phyloP scores from a whole-genome alignment of 2,329 filamentous ascomycete genomes.

The Acrodontium crateriforme region DNA sequence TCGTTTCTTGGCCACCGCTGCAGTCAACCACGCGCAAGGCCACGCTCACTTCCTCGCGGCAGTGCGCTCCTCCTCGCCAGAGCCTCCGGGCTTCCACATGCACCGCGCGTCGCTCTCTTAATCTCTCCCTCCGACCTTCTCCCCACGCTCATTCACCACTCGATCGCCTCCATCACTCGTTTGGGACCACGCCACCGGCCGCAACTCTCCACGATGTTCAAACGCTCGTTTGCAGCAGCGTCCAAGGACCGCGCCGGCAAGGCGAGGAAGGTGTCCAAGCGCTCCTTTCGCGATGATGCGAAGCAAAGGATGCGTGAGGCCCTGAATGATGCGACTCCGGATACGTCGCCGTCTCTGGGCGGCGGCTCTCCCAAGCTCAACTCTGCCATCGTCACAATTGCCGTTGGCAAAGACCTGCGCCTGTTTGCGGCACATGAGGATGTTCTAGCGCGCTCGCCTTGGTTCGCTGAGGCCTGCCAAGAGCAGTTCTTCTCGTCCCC shows the following conservation, averaged over 20 bases:
- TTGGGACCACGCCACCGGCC: constrained; percentile 19
- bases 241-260: constrained; percentile 80
- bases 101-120: constrained; percentile 39
- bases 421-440: constrained; percentile 94
- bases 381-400: constrained; percentile 71
- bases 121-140: constrained; percentile 9
- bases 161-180: constrained; percentile 38
- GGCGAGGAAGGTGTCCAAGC: constrained; percentile 64
- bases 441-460: constrained; percentile 72
- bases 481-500: constrained; percentile 55
- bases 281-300: constrained; percentile 60
- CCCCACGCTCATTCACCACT: constrained; percentile 28
- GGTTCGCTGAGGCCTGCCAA: constrained; percentile 49
- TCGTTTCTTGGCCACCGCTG: constrained; percentile 18
- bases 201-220: constrained; percentile 57
- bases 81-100: constrained; percentile 38
- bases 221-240: constrained; percentile 71
- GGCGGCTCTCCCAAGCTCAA: constrained; percentile 37
- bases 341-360: constrained; percentile 22
- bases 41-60: constrained; percentile 9
- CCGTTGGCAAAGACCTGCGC: constrained; percentile 70
- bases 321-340: constrained; percentile 44
- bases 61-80: constrained; percentile 6
- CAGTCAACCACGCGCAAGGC: constrained; percentile 17
- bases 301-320: constrained; percentile 83